Evolutionary conservation across 441 rosid genomes (phyloP).

Genomic region (Melastoma candidum): DNA sequence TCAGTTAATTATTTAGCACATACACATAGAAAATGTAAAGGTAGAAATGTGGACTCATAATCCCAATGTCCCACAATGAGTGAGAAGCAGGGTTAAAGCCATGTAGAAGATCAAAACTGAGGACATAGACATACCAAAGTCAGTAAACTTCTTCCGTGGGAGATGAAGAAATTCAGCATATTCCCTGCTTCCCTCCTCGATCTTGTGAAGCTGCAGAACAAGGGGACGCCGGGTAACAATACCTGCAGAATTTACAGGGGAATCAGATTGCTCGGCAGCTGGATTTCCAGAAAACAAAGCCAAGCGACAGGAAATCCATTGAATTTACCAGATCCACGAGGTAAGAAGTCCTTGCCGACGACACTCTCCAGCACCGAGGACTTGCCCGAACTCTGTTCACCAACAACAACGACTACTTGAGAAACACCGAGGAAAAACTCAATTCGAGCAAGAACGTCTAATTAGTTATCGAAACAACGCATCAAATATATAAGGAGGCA

Average conservation of each 20-base stretch:
- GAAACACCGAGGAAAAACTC: background rate
- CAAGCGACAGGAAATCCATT: background rate
- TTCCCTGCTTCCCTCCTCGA: constrained; percentile 81
- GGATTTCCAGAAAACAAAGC: background rate
- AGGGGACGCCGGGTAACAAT: constrained; percentile 95
- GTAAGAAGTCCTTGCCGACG: constrained; percentile 92
- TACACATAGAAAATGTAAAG: background rate
- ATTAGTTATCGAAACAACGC: too few species aligned
- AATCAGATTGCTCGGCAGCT: background rate
- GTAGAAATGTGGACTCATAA: background rate
- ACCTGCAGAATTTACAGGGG: constrained; percentile 32
- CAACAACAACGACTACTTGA: background rate
- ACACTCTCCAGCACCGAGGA: constrained; percentile 95
- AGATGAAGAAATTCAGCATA: constrained; percentile 96
- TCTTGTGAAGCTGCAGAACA: constrained; percentile 92
- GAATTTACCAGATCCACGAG: constrained; percentile 89
- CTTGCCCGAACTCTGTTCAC: constrained; percentile 85
- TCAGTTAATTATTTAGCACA: constrained; percentile 1
- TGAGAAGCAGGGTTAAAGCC: background rate
- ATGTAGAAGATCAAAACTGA: background rate
- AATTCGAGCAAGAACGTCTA: too few species aligned
- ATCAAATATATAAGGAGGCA: too few species aligned
- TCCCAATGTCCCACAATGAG: background rate
- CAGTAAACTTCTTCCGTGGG: constrained; percentile 70
- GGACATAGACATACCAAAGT: constrained; percentile 45